Conservation (phyloP, 139 green algal species). For the Raphidocelis subcapitata region DNA sequence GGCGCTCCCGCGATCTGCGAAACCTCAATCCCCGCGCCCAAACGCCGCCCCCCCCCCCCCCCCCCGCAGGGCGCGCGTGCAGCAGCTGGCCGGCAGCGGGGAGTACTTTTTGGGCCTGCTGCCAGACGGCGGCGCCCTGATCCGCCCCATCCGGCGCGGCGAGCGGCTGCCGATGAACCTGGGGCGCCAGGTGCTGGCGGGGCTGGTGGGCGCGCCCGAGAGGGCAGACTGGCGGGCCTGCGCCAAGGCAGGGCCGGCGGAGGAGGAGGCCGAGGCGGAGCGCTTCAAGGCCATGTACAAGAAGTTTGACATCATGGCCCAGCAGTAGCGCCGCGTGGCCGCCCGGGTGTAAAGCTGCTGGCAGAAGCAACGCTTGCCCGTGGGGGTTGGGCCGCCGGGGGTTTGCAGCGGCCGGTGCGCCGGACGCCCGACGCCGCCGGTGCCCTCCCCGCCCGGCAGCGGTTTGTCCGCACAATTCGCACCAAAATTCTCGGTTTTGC, state of each 20-base stretch:
- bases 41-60: not conserved
- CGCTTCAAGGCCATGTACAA: constrained; percentile 81
- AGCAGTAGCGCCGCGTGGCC: constrained; percentile 29
- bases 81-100: constrained; percentile 50
- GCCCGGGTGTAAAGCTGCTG: constrained; percentile 40
- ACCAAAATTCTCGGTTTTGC: too few species aligned
- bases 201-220: constrained; percentile 65
- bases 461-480: too few species aligned
- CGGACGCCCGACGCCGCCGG: too few species aligned
- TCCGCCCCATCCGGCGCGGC: constrained; percentile 64
- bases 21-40: too few species aligned
- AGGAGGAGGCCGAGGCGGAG: constrained; percentile 64
- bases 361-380: too few species aligned
- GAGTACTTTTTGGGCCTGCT: constrained; percentile 84
- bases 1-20: too few species aligned
- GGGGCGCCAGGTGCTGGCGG: constrained; percentile 73
- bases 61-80: constrained; percentile 28
- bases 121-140: constrained; percentile 75
- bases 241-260: constrained; percentile 36
- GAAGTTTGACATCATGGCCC: constrained; percentile 63
- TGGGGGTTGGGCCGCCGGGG: too few species aligned
- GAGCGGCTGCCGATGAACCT: constrained; percentile 77
- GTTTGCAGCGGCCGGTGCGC: too few species aligned
- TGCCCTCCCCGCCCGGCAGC: too few species aligned
- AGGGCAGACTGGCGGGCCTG: constrained; percentile 85